Evolutionary conservation across 345 rosid genomes (phyloP).

Genomic region (Pseudoturritis turrita): DNA sequence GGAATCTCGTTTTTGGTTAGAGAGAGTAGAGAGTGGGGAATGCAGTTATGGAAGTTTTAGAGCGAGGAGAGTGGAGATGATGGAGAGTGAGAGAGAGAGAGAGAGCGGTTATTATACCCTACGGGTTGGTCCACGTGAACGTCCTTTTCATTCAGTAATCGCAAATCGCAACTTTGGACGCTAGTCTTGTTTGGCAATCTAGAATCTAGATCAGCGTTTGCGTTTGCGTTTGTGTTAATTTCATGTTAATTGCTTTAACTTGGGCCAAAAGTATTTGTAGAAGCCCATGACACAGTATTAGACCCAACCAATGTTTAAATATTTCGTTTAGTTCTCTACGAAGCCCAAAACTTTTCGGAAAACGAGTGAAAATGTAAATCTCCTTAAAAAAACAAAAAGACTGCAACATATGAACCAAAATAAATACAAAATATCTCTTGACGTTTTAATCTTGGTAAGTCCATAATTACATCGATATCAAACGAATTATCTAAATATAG

Average conservation of each 20-base stretch:
- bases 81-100: no score
- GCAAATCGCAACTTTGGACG: conserved; percentile 7
- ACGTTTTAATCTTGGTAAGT: background rate
- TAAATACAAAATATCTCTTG: background rate
- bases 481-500: conserved; percentile 2
- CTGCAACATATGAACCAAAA: background rate
- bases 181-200: background rate
- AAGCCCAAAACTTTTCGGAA: background rate
- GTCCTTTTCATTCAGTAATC: background rate
- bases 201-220: conserved; percentile 9
- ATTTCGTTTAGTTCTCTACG: background rate
- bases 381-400: no score
- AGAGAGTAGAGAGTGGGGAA: conserved; percentile 3
- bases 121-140: conserved; percentile 29
- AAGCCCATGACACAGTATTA: background rate
- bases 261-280: background rate
- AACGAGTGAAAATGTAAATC: background rate
- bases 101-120: conserved; percentile 16
- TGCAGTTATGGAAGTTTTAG: conserved; percentile 39
- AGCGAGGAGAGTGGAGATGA: no score
- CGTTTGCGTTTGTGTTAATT: no score
- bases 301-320: background rate
- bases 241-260: no score
- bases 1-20: conserved; percentile 24
- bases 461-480: background rate